Base-by-base conservation (phyloP, 2,329 filamentous ascomycete species). In the Fusarium armeniacum region DNA sequence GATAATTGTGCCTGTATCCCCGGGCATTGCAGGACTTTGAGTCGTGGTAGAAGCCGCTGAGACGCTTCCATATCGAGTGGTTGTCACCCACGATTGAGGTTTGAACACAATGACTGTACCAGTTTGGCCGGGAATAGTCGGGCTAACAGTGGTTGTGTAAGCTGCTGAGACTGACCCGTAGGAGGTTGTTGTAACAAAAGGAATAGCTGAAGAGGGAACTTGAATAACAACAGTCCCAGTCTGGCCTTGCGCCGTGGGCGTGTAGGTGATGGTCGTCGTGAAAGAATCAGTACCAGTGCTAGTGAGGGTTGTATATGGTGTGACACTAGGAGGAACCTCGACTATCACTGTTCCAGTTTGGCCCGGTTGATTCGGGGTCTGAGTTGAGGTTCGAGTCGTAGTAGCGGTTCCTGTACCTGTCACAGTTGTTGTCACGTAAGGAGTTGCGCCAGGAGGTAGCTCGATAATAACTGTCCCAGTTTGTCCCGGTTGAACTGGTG, bases 41-140 rank as follows among this genome's bases (percentile, higher is more conserved):
- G 62, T 65, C 3, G 40, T 65, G 1, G 30, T 65, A 2, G 38
- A 36, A 6, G 53, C 13, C 3, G 16, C 35, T 1, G 35, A 51
- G 10, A 58, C 52, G 1, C 40, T 49, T 43, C 61, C 62, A 7
- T 60, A 65, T 3, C 41, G 61, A 12, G 46, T 65, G 4, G 15
- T 53, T 0, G 62, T 65, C 2, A 28, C 9, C 11, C 58, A 65
- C 4, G 46, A 0, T 2, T 44, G 30, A 16, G 62, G 16, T 8
- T 13, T 59, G 3, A 65, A 26, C 0, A 65, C 2, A 3, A 65
- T 30, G 0, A 65, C n/a, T 0, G 46, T 38, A 0, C 62, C 62
- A 0, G 46, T 65, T 8, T 65, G 40, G 1, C 33, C 46, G 3
- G 24, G 3, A 1, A 6, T 1, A 0, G 30, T 52, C 1, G 62